Evolutionary conservation across 2,329 filamentous ascomycete genomes (phyloP).

Genomic region (Phoma sp.): DNA sequence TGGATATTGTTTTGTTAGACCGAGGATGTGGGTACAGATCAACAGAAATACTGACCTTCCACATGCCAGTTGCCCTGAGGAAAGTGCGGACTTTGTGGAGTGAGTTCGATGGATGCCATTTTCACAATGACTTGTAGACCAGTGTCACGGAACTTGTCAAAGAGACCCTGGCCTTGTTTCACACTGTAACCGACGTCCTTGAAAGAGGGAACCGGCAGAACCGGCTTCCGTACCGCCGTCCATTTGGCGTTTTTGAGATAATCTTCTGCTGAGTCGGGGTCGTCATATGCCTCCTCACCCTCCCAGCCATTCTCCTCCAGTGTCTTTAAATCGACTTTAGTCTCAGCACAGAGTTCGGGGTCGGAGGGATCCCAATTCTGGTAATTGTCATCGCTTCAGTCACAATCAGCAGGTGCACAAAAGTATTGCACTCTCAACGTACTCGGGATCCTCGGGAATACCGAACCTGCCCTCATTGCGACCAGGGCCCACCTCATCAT

Average conservation of each 20-base stretch:
- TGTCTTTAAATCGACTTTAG: background rate
- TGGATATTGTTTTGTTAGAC: background rate
- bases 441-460: background rate
- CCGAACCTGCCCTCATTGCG: background rate
- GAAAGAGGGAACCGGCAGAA: background rate
- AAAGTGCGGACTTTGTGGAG: conserved; percentile 62
- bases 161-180: background rate
- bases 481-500: background rate
- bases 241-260: background rate
- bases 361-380: background rate
- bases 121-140: conserved; percentile 67
- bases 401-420: background rate
- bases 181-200: background rate
- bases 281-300: background rate
- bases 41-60: conserved; percentile 33
- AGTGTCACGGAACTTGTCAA: background rate
- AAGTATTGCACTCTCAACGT: background rate
- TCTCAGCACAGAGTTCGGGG: background rate
- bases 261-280: background rate
- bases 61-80: conserved; percentile 61
- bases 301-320: background rate
- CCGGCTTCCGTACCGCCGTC: background rate
- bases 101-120: conserved; percentile 63
- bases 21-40: too few species aligned
- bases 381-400: background rate